Percentiles rank a stretch among this genome's conserved stretches.
These are phyloP conservation scores for Colletotrichum chrysophilum DNA, from an alignment of 2,329 filamentous ascomycete species.

Conservation along the genomic window DNA sequence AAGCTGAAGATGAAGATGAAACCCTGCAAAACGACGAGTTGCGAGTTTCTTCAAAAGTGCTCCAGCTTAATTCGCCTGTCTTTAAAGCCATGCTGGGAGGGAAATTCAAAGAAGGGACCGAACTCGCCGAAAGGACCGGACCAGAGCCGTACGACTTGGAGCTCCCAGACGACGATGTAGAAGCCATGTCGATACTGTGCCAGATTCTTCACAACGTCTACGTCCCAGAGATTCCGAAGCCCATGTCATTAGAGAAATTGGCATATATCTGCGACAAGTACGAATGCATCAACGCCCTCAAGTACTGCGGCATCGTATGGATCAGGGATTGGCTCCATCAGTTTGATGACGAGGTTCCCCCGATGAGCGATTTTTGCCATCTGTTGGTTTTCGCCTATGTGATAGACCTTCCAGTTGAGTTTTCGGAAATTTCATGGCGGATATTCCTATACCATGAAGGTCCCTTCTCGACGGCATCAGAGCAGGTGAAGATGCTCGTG, in stretches of 20 bases:
- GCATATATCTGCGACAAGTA: slow-evolving; percentile 32
- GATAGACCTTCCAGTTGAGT: slow-evolving; percentile 16
- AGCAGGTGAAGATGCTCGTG: slow-evolving; percentile 6
- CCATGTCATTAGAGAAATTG: slow-evolving; percentile 29
- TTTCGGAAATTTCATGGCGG: slow-evolving; percentile 21
- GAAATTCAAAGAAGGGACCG: slow-evolving; percentile 25
- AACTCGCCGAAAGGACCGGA: background rate
- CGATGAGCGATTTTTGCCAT: slow-evolving; percentile 21
- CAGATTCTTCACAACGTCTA: slow-evolving; percentile 33
- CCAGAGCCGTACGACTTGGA: background rate
- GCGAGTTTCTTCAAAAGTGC: slow-evolving; percentile 21
- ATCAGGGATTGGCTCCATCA: slow-evolving; percentile 20
- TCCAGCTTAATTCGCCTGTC: slow-evolving; percentile 28
- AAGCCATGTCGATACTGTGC: slow-evolving; percentile 34
- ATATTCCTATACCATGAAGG: slow-evolving; percentile 22
- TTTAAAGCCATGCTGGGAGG: slow-evolving; percentile 29
- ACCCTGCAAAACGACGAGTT: slow-evolving; percentile 4
- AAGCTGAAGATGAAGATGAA: slow-evolving; percentile 5
- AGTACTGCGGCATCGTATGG: slow-evolving; percentile 22
- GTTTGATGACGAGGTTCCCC: slow-evolving; percentile 8
- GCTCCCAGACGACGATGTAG: slow-evolving; percentile 33
- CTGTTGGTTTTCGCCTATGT: slow-evolving; percentile 23
- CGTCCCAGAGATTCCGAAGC: slow-evolving; percentile 28
- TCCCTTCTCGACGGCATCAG: slow-evolving; percentile 8
- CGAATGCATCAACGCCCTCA: slow-evolving; percentile 13